phyloP scores from a whole-genome alignment of 345 rosid genomes.

The Eucalyptus globulus region DNA sequence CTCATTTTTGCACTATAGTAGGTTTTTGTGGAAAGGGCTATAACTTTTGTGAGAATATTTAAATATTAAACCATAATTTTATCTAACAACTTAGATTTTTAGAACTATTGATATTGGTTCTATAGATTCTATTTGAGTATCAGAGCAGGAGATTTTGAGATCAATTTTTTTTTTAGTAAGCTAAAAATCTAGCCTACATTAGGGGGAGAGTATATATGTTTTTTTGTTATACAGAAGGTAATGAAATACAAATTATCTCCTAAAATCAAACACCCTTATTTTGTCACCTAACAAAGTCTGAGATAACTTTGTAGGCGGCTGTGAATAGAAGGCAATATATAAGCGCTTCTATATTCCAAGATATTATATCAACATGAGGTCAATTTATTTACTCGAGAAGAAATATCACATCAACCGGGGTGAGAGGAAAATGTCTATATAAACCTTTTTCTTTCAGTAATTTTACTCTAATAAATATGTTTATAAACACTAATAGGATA shows the following conservation, averaged over 20 bases:
- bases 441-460: background rate
- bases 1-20: background rate
- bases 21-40: background rate
- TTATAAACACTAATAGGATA: background rate
- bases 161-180: background rate
- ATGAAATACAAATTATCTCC: background rate
- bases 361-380: background rate
- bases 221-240: background rate
- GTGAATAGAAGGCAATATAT: background rate
- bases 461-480: background rate
- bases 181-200: background rate
- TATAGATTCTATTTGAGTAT: background rate
- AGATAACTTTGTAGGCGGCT: background rate
- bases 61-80: background rate
- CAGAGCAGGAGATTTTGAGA: fast-evolving
- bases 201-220: background rate
- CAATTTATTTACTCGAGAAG: background rate
- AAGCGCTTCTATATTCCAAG: background rate
- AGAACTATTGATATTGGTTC: background rate
- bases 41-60: background rate
- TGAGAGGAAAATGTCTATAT: background rate
- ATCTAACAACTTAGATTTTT: background rate
- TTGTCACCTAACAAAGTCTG: background rate
- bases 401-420: background rate
- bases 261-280: background rate